Evolutionary conservation across 192 early-diverging fungal genomes (phyloP).

Genomic region (Mortierella hygrophila): DNA sequence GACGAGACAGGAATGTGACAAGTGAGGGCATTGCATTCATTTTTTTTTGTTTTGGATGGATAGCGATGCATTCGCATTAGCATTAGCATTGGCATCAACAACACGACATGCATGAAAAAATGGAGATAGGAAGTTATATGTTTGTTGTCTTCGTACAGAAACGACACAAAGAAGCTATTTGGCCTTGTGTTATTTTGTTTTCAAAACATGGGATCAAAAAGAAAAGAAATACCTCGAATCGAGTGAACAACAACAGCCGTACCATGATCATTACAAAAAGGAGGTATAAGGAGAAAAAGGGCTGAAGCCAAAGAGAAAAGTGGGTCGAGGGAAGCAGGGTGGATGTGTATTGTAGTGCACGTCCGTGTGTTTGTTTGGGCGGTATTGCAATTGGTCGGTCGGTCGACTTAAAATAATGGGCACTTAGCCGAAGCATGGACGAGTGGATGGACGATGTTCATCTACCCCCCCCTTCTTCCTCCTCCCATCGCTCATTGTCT

Average conservation of each 20-base stretch:
- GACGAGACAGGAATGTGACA: too few species aligned
- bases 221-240: neutral
- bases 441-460: neutral
- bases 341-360: neutral
- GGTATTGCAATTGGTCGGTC: too few species aligned
- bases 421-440: neutral
- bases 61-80: too few species aligned
- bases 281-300: neutral
- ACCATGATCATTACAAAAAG: neutral
- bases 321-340: neutral
- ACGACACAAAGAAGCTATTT: too few species aligned
- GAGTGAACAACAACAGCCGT: neutral
- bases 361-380: neutral
- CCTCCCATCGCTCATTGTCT: neutral
- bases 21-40: too few species aligned
- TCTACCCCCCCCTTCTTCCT: neutral
- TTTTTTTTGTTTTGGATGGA: too few species aligned
- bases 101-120: too few species aligned
- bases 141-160: too few species aligned
- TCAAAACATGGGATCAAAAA: neutral
- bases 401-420: conserved; percentile 5
- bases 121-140: too few species aligned
- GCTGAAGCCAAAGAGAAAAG: neutral
- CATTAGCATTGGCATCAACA: too few species aligned
- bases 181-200: too few species aligned